These are phyloP conservation scores for Penicillium sp. DNA, from an alignment of 2,329 filamentous ascomycete species.

Conservation along the genomic window DNA sequence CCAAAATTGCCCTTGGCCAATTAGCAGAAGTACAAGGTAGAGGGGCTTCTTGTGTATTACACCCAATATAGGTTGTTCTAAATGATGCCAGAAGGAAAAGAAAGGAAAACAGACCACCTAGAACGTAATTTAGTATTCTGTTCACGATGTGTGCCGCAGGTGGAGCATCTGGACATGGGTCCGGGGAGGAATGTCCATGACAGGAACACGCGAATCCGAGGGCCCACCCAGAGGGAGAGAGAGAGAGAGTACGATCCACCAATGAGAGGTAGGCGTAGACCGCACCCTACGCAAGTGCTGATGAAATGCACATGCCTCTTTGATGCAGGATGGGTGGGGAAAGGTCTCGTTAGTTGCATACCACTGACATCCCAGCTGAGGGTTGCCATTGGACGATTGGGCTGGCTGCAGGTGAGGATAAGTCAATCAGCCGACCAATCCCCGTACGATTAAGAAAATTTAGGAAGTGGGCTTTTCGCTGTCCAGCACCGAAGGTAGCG, in stretches of 20 bases:
- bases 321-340: constrained; percentile 19
- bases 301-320: constrained; percentile 18
- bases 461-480: constrained; percentile 25
- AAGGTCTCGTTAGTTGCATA: constrained; percentile 32
- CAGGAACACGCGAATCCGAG: constrained; percentile 29
- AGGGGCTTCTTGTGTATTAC: background rate
- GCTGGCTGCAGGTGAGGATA: constrained; percentile 27
- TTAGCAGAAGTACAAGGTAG: background rate
- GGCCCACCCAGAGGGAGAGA: constrained; percentile 15
- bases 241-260: constrained; percentile 10
- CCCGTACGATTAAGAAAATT: constrained; percentile 14
- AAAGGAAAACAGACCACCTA: background rate
- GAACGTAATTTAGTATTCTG: background rate
- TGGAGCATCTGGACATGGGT: constrained; percentile 6
- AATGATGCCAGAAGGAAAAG: background rate
- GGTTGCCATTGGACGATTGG: constrained; percentile 28
- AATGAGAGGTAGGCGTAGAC: constrained; percentile 13
- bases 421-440: constrained; percentile 29
- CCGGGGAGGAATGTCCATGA: constrained; percentile 14
- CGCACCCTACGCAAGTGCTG: constrained; percentile 10
- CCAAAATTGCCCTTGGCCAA: background rate
- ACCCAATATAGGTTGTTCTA: background rate
- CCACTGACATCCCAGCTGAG: constrained; percentile 21
- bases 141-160: constrained; percentile 11
- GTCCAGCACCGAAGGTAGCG: constrained; percentile 25